These are phyloP conservation scores for Venturia carpophila DNA, from an alignment of 2,329 filamentous ascomycete genomes.

Conservation along the genomic window DNA sequence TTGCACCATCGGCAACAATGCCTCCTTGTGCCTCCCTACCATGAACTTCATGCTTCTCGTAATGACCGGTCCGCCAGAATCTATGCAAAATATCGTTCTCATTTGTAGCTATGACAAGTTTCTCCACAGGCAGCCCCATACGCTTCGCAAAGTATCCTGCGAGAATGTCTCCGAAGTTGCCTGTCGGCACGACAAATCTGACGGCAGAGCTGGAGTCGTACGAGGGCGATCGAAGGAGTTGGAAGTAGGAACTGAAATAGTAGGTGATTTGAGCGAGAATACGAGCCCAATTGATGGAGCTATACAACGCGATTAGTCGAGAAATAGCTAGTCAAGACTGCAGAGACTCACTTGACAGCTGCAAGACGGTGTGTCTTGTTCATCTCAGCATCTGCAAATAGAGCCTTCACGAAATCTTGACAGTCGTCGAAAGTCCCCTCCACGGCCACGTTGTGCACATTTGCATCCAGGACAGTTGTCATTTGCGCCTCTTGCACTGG, in stretches of 20 bases:
- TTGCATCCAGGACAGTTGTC: slow-evolving; percentile 84
- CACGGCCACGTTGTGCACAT: slow-evolving; percentile 87
- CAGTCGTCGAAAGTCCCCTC: slow-evolving; percentile 94
- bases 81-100: slow-evolving; percentile 95
- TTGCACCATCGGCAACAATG: slow-evolving; percentile 48
- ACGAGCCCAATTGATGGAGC: slow-evolving; percentile 85
- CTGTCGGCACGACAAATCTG: slow-evolving; percentile 84
- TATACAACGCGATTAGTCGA: slow-evolving; percentile 46
- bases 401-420: slow-evolving; percentile 89
- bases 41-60: slow-evolving; percentile 71
- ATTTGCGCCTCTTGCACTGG: slow-evolving; percentile 95
- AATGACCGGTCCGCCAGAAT: slow-evolving; percentile 85
- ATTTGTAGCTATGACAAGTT: slow-evolving; percentile 88
- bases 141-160: slow-evolving; percentile 85
- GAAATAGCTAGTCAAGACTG: slow-evolving; percentile 62
- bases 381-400: slow-evolving; percentile 79
- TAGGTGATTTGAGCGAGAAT: slow-evolving; percentile 96
- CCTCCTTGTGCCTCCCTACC: slow-evolving; percentile 50
- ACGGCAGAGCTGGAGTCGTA: slow-evolving; percentile 49
- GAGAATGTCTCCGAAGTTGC: slow-evolving; percentile 94
- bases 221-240: slow-evolving; percentile 57
- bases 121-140: slow-evolving; percentile 83
- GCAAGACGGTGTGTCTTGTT: slow-evolving; percentile 78
- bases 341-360: slow-evolving; percentile 58
- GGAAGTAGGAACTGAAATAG: slow-evolving; percentile 93